Conservation (phyloP, 306 rosid species). For the Gynostemma pentaphyllum region DNA sequence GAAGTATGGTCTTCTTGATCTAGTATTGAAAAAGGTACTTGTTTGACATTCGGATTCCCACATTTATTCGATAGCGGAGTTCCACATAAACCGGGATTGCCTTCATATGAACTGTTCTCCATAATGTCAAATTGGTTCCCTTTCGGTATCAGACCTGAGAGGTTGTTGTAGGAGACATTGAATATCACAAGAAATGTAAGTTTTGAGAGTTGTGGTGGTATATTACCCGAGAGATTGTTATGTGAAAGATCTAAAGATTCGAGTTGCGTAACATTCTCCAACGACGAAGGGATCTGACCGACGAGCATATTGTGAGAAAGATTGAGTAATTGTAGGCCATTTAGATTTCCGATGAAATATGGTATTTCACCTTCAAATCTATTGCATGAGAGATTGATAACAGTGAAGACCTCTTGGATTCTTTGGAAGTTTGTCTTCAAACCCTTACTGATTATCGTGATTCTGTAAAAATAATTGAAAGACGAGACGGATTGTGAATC, state of each 20-base stretch:
- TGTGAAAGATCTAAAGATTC: no score
- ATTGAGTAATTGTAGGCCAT: no score
- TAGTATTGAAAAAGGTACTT: neutral
- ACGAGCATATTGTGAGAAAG: neutral
- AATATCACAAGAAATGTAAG: neutral
- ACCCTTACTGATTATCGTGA: neutral
- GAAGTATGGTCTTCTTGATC: neutral
- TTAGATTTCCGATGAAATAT: no score
- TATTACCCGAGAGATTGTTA: neutral
- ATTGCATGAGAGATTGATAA: neutral
- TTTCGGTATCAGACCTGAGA: neutral
- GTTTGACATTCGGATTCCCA: neutral
- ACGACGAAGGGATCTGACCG: neutral
- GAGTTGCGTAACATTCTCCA: neutral
- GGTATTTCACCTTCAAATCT: no score
- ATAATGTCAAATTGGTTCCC: neutral
- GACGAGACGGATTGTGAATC: neutral
- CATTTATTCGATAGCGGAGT: neutral
- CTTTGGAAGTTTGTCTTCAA: neutral
- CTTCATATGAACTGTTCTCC: neutral
- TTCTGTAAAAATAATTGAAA: no score
- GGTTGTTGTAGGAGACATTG: neutral
- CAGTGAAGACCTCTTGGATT: neutral
- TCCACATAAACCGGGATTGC: neutral
- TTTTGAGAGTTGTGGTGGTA: neutral